Conservation (phyloP, 768 basidiomycete genomes). For the Boletellus sp. region DNA sequence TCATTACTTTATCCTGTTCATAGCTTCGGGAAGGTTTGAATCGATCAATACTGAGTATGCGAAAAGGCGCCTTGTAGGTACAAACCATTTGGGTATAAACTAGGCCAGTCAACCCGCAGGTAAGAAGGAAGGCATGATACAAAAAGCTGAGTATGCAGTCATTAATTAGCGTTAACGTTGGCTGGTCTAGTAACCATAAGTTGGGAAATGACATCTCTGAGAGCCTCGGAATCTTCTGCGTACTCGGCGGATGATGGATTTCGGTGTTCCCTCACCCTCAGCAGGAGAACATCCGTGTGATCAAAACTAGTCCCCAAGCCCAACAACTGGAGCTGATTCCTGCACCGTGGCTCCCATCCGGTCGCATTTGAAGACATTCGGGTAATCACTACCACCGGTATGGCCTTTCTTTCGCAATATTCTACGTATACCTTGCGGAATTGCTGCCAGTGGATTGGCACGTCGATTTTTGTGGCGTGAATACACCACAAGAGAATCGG, state of each 20-base stretch:
- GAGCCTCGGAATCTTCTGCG: slow-evolving; percentile 12
- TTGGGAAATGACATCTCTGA: slow-evolving; percentile 11
- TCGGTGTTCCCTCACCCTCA: slow-evolving; percentile 12
- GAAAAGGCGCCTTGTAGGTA: not conserved
- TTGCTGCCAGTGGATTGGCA: slow-evolving; percentile 13
- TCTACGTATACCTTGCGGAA: slow-evolving; percentile 24
- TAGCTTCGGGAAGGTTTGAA: too few species aligned
- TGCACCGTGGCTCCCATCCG: slow-evolving; percentile 14
- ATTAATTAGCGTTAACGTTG: not conserved
- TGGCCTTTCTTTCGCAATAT: slow-evolving; percentile 19
- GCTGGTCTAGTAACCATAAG: not conserved
- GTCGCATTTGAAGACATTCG: not conserved
- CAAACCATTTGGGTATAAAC: not conserved
- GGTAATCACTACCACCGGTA: slow-evolving; percentile 21
- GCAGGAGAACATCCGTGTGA: slow-evolving; percentile 1
- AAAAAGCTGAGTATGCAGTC: not conserved
- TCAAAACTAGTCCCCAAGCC: not conserved
- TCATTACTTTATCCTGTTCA: too few species aligned
- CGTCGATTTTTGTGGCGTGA: slow-evolving; percentile 17
- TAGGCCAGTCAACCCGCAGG: not conserved
- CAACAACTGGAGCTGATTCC: slow-evolving; percentile 10
- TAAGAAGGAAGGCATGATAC: not conserved
- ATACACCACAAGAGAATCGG: slow-evolving; percentile 28
- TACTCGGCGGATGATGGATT: slow-evolving; percentile 8
- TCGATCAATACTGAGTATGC: too few species aligned